Evolutionary conservation across 306 rosid species (phyloP).

Genomic region (Fragaria iinumae): DNA sequence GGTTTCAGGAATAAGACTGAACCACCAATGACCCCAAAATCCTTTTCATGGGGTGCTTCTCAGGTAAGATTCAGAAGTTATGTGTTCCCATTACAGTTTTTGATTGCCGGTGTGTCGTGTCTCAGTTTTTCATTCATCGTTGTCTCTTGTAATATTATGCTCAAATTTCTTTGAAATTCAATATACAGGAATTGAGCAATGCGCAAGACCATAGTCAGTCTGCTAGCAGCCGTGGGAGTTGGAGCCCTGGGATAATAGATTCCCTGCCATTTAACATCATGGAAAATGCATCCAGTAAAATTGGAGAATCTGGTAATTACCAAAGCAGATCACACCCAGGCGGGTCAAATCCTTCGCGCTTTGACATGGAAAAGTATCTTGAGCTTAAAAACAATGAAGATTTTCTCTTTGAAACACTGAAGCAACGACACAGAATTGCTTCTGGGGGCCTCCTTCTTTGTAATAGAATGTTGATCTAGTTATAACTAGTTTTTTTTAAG

Average conservation of each 20-base stretch:
- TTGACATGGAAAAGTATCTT: constrained; percentile 67
- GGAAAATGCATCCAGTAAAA: constrained; percentile 42
- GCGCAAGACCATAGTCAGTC: constrained; percentile 44
- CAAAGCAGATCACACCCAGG: constrained; percentile 29
- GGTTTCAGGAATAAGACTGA: constrained; percentile 41
- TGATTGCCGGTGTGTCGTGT: not conserved
- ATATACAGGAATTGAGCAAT: constrained; percentile 42
- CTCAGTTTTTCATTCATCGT: not conserved
- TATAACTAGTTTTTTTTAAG: constrained; percentile 9
- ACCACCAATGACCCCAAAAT: constrained; percentile 44
- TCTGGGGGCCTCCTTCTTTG: constrained; percentile 71
- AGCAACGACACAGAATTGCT: constrained; percentile 54
- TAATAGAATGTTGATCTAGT: constrained; percentile 47
- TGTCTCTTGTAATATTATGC: not conserved
- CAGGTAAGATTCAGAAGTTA: constrained; percentile 32
- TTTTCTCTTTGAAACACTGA: constrained; percentile 60
- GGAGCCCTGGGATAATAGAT: constrained; percentile 59
- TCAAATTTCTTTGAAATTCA: constrained; percentile 16
- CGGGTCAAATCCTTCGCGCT: constrained; percentile 42
- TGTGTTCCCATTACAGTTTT: not conserved
- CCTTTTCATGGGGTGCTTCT: constrained; percentile 34
- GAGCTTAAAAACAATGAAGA: constrained; percentile 60
- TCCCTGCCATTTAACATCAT: constrained; percentile 41
- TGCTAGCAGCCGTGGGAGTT: constrained; percentile 83
- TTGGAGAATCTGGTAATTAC: constrained; percentile 33